Percentiles rank a stretch among this genome's conserved stretches.
These are phyloP conservation scores for Pseudotulostoma volvatum DNA, from an alignment of 495 filamentous ascomycete species.

Conservation along the genomic window DNA sequence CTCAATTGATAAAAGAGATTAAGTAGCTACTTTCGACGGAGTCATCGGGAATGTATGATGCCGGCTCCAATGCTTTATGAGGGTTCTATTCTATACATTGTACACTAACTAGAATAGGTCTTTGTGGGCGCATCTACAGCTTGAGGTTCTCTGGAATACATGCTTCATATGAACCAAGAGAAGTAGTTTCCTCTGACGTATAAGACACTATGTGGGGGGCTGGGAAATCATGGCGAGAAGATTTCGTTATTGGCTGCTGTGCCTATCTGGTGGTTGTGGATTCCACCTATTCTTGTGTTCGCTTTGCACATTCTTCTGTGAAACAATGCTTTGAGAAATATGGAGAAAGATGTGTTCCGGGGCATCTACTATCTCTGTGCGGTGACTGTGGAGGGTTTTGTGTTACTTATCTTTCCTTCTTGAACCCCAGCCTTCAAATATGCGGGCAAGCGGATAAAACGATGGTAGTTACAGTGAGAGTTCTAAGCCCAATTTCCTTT, in stretches of 20 bases:
- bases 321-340: conserved; percentile 14
- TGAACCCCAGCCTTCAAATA: conserved; percentile 10
- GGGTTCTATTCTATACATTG: no score
- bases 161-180: conserved; percentile 16
- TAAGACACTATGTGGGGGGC: conserved; percentile 12
- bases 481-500: no score
- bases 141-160: no score
- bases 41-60: conserved; percentile 10
- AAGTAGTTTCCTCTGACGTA: conserved; percentile 14
- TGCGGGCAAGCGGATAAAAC: conserved; percentile 1
- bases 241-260: conserved; percentile 15
- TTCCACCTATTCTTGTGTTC: no score
- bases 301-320: no score
- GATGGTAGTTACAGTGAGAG: no score
- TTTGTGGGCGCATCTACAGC: conserved; percentile 8
- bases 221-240: conserved; percentile 9
- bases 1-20: conserved; percentile 5
- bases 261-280: conserved; percentile 17
- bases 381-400: no score
- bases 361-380: conserved; percentile 1
- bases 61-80: conserved; percentile 8
- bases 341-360: no score
- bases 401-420: conserved; percentile 13
- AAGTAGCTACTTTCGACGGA: conserved; percentile 4
- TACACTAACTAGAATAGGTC: no score